Evolutionary conservation across 768 basidiomycete genomes (phyloP).

Genomic region (Auriscalpium vulgare): DNA sequence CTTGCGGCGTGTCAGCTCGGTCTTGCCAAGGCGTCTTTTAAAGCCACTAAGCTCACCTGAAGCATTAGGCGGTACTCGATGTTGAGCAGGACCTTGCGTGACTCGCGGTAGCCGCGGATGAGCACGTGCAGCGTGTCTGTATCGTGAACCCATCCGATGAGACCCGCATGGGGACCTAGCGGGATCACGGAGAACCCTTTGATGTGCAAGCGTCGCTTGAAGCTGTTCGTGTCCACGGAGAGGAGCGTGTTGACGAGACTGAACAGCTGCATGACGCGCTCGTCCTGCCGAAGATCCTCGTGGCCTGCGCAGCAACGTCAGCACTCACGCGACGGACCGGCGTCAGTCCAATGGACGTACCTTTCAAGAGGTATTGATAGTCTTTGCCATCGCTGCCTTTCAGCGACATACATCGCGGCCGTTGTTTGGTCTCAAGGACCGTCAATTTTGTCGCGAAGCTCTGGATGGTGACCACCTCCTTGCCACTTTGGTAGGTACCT

Average conservation of each 20-base stretch:
- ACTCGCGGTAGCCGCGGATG: constrained; percentile 92
- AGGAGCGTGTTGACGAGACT: constrained; percentile 93
- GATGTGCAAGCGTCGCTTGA: constrained; percentile 92
- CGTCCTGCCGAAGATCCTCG: constrained; percentile 97
- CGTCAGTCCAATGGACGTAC: constrained; percentile 27
- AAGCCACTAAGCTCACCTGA: constrained; percentile 46
- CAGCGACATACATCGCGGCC: constrained; percentile 80
- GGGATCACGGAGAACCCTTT: constrained; percentile 93
- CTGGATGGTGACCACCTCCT: constrained; percentile 70
- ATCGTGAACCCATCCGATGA: constrained; percentile 92
- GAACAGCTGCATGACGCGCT: constrained; percentile 98
- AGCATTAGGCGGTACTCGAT: constrained; percentile 98
- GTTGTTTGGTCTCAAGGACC: constrained; percentile 95
- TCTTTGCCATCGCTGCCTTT: constrained; percentile 90
- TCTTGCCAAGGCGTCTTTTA: background rate
- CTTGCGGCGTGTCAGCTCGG: constrained; percentile 31
- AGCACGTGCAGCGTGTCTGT: constrained; percentile 94
- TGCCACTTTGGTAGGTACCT: constrained; percentile 92
- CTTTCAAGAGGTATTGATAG: constrained; percentile 89
- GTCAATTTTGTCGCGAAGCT: constrained; percentile 85
- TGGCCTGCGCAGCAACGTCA: constrained; percentile 50
- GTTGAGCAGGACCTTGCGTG: constrained; percentile 91
- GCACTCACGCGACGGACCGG: background rate
- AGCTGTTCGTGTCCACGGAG: constrained; percentile 87
- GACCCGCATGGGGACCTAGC: constrained; percentile 89